A percentile compares a stretch with the other conserved stretches of the same genome.
phyloP scores from a whole-genome alignment of 352 stramenopile genomes.

The Salisapilia sapeloensis region DNA sequence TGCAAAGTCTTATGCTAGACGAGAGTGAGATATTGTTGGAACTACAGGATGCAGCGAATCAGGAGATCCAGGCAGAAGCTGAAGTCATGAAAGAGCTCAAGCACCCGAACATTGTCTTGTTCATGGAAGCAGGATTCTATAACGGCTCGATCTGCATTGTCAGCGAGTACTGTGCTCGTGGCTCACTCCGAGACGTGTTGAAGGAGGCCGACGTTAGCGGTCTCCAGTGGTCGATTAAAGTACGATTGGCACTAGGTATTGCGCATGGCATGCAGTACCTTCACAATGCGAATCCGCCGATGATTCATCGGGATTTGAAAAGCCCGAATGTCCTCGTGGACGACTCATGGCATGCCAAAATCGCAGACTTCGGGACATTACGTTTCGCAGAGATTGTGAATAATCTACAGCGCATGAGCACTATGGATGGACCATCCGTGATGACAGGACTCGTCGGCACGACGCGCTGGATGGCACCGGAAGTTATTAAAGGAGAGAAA shows the following conservation, averaged over 20 bases:
- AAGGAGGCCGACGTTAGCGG: slow-evolving; percentile 48
- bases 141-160: slow-evolving; percentile 87
- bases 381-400: slow-evolving; percentile 76
- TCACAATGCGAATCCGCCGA: slow-evolving; percentile 75
- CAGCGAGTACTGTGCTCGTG: slow-evolving; percentile 89
- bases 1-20: slow-evolving; percentile 66
- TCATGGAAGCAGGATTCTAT: slow-evolving; percentile 81
- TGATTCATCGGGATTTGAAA: slow-evolving; percentile 87
- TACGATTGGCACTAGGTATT: slow-evolving; percentile 60
- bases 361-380: slow-evolving; percentile 81
- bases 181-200: slow-evolving; percentile 91
- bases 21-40: slow-evolving; percentile 35
- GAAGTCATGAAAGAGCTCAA: slow-evolving; percentile 66
- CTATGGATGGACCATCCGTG: slow-evolving; percentile 23
- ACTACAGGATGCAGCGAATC: slow-evolving; percentile 70
- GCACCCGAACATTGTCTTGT: slow-evolving; percentile 78
- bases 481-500: slow-evolving; percentile 76
- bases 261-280: slow-evolving; percentile 82
- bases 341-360: slow-evolving; percentile 81
- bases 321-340: slow-evolving; percentile 81
- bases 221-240: slow-evolving; percentile 65
- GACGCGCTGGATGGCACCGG: slow-evolving; percentile 79
- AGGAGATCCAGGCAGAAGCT: slow-evolving; percentile 71
- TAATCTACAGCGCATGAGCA: slow-evolving; percentile 14
- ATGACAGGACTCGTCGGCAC: slow-evolving; percentile 81